Conservation (phyloP, 2,329 filamentous ascomycete genomes). For the Aspergillus ochraceoroseus region DNA sequence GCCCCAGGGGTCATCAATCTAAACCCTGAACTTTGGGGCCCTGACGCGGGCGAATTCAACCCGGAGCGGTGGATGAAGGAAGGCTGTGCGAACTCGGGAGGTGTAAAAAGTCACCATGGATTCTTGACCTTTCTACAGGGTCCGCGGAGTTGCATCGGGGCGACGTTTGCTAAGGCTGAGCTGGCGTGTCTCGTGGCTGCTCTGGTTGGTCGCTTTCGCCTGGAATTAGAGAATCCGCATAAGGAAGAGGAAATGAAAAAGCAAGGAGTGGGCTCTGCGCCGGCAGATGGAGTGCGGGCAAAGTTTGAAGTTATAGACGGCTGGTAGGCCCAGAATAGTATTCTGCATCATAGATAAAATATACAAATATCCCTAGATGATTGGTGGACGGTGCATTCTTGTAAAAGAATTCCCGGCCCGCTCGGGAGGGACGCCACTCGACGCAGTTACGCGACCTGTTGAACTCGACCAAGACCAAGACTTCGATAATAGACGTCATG, state of each 20-base stretch:
- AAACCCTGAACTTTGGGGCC: constrained; percentile 65
- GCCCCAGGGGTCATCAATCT: constrained; percentile 66
- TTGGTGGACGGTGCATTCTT: too few species aligned
- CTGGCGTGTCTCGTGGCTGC: constrained; percentile 27
- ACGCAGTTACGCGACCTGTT: too few species aligned
- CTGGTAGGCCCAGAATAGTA: neutral
- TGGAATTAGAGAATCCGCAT: constrained; percentile 16
- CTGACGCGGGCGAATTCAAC: constrained; percentile 65
- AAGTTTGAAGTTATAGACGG: neutral
- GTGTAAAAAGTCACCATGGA: neutral
- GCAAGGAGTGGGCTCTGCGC: constrained; percentile 1
- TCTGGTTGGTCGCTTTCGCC: constrained; percentile 19
- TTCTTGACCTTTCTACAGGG: constrained; percentile 48
- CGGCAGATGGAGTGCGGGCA: constrained; percentile 1
- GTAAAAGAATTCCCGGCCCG: too few species aligned
- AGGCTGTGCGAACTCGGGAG: neutral
- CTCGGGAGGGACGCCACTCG: too few species aligned
- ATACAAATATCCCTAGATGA: too few species aligned
- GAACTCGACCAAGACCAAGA: too few species aligned
- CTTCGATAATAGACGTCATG: constrained; percentile 3
- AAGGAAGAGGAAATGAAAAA: neutral
- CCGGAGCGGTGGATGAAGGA: constrained; percentile 66
- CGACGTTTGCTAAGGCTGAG: constrained; percentile 40
- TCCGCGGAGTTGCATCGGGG: constrained; percentile 72
- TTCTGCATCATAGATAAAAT: too few species aligned